Conservation (phyloP, 2,329 filamentous ascomycete genomes). For the Aspergillus amoenus region DNA sequence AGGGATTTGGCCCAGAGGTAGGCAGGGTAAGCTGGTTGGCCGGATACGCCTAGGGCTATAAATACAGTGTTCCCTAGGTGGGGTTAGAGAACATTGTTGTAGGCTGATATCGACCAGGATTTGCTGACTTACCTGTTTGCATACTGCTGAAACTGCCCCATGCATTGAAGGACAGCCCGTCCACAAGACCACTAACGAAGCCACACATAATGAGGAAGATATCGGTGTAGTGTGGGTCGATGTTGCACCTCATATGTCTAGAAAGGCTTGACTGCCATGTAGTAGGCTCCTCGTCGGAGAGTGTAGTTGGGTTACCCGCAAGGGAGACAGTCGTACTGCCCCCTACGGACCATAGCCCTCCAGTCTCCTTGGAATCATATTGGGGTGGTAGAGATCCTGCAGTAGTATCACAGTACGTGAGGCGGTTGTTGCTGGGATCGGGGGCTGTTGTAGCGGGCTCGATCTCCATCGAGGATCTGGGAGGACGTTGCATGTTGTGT, state of each 20-base stretch:
- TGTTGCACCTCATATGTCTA: conserved; percentile 22
- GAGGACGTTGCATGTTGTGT: conserved; percentile 13
- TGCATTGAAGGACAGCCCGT: conserved; percentile 42
- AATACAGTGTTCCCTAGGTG: conserved; percentile 44
- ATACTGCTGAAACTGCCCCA: conserved; percentile 46
- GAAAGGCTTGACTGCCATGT: conserved; percentile 15
- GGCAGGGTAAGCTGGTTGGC: conserved; percentile 39
- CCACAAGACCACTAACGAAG: conserved; percentile 41
- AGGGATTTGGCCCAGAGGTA: conserved; percentile 46
- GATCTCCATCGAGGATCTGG: conserved; percentile 8
- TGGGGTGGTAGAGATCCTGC: not conserved
- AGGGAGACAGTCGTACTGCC: conserved; percentile 26
- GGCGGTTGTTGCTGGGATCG: conserved; percentile 8
- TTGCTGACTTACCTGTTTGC: conserved; percentile 38
- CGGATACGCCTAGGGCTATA: conserved; percentile 42
- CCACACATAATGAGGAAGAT: conserved; percentile 35
- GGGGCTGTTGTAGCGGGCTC: not conserved
- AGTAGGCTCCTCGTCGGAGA: conserved; percentile 11
- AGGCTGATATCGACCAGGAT: not conserved
- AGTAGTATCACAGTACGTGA: conserved; percentile 15
- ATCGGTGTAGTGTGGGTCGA: conserved; percentile 28
- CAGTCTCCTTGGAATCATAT: conserved; percentile 18
- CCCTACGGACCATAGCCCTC: conserved; percentile 22
- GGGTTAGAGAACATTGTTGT: not conserved
- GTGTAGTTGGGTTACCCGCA: conserved; percentile 14